phyloP scores from a whole-genome alignment of 2,329 filamentous ascomycete species.

The Aspergillus fructus region DNA sequence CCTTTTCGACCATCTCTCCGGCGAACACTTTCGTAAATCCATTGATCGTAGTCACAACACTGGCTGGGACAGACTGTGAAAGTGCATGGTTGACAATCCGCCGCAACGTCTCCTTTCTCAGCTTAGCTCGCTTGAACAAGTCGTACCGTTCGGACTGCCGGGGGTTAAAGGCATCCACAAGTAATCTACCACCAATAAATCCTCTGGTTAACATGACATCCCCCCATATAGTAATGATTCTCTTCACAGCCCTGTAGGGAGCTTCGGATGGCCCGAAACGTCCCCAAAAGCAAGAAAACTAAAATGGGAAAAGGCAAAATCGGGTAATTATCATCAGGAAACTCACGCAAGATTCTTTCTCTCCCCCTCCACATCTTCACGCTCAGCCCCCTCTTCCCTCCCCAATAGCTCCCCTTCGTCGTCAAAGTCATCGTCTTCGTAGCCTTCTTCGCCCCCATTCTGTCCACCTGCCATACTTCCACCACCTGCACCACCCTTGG shows the following conservation, averaged over 20 bases:
- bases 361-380: conserved; percentile 50
- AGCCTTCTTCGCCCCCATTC: conserved; percentile 44
- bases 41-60: conserved; percentile 63
- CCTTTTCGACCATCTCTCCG: conserved; percentile 65
- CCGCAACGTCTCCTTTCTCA: conserved; percentile 52
- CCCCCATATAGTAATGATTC: background rate
- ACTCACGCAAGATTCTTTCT: conserved; percentile 52
- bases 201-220: background rate
- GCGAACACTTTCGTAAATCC: conserved; percentile 67
- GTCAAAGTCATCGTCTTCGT: conserved; percentile 51
- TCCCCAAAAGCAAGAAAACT: background rate
- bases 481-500: conserved; percentile 18
- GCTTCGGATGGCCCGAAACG: too few species aligned
- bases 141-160: conserved; percentile 51
- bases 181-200: conserved; percentile 30
- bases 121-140: conserved; percentile 49
- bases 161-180: conserved; percentile 48
- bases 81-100: conserved; percentile 66
- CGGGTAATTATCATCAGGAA: background rate
- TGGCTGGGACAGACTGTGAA: conserved; percentile 64
- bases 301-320: conserved; percentile 8
- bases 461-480: conserved; percentile 36
- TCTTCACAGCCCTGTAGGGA: conserved; percentile 4
- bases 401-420: conserved; percentile 48
- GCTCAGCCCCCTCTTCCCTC: conserved; percentile 42